Conservation (phyloP, 345 rosid genomes). For the Noccaea bulbosa region DNA sequence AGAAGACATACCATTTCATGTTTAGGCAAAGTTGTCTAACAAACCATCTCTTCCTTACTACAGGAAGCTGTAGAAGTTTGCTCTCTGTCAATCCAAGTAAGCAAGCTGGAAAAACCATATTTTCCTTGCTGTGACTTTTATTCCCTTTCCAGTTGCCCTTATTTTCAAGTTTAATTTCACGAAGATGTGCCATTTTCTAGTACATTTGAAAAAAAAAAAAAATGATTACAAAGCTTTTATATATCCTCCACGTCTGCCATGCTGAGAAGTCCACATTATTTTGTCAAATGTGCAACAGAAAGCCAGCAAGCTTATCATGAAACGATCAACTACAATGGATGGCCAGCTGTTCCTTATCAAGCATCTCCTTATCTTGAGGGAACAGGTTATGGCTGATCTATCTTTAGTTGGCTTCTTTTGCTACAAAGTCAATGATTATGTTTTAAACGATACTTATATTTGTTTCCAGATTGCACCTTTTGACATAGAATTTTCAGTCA, state of each 20-base stretch:
- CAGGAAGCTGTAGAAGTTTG: slow-evolving; percentile 99
- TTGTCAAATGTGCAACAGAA: slow-evolving; percentile 55
- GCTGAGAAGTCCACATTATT: slow-evolving; percentile 21
- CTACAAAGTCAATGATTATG: slow-evolving; percentile 7
- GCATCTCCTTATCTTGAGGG: slow-evolving; percentile 89
- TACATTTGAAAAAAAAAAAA: too few relatives aligned
- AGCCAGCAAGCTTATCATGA: slow-evolving; percentile 86
- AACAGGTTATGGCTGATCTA: slow-evolving; percentile 65
- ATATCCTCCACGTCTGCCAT: slow-evolving; percentile 5
- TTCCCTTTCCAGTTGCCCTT: background rate
- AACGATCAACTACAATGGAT: slow-evolving; percentile 85
- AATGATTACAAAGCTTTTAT: slow-evolving; percentile 4
- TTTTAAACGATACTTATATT: slow-evolving; percentile 2
- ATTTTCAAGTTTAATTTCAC: slow-evolving; percentile 13
- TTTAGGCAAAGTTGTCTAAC: slow-evolving; percentile 16
- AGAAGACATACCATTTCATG: background rate
- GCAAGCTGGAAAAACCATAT: slow-evolving; percentile 40
- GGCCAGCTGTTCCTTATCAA: slow-evolving; percentile 95
- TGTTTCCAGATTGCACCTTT: slow-evolving; percentile 86
- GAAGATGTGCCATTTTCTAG: slow-evolving; percentile 16
- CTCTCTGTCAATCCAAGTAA: slow-evolving; percentile 84
- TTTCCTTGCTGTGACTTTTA: slow-evolving; percentile 27
- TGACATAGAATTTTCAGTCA: slow-evolving; percentile 94
- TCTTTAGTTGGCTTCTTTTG: slow-evolving; percentile 31
- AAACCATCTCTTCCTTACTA: slow-evolving; percentile 34